Conservation (phyloP, 2,329 filamentous ascomycete genomes). For the Claviceps purpurea region DNA sequence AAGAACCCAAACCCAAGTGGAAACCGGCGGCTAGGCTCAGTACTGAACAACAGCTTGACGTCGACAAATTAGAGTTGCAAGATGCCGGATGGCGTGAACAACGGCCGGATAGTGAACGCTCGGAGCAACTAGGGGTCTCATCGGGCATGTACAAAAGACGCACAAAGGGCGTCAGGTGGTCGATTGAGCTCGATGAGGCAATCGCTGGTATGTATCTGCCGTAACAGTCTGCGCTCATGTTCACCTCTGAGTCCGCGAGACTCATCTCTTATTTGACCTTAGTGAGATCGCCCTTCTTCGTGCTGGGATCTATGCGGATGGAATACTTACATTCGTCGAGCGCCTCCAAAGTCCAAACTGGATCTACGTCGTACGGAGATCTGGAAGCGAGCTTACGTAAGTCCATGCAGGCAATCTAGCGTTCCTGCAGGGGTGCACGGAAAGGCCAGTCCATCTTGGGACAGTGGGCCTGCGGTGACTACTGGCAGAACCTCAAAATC, state of each 20-base stretch:
- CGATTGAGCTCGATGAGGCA: constrained; percentile 25
- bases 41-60: constrained; percentile 10
- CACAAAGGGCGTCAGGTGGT: constrained; percentile 24
- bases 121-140: constrained; percentile 18
- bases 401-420: neutral
- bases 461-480: constrained; percentile 18
- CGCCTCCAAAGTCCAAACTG: no score
- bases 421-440: neutral
- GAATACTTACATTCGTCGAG: no score
- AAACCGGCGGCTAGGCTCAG: constrained; percentile 1
- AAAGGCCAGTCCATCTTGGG: constrained; percentile 9
- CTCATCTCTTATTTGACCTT: no score
- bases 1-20: neutral
- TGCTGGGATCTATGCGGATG: no score
- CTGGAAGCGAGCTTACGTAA: no score
- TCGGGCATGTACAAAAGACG: constrained; percentile 19
- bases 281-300: no score
- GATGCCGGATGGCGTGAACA: constrained; percentile 10
- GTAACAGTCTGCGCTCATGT: constrained; percentile 1
- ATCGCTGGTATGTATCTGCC: constrained; percentile 8
- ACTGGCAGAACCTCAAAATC: constrained; percentile 24
- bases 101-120: constrained; percentile 22
- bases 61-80: constrained; percentile 12
- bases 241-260: constrained; percentile 11
- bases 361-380: no score